Conservation (phyloP, 2,329 filamentous ascomycete species). For the Chalara sp. region DNA sequence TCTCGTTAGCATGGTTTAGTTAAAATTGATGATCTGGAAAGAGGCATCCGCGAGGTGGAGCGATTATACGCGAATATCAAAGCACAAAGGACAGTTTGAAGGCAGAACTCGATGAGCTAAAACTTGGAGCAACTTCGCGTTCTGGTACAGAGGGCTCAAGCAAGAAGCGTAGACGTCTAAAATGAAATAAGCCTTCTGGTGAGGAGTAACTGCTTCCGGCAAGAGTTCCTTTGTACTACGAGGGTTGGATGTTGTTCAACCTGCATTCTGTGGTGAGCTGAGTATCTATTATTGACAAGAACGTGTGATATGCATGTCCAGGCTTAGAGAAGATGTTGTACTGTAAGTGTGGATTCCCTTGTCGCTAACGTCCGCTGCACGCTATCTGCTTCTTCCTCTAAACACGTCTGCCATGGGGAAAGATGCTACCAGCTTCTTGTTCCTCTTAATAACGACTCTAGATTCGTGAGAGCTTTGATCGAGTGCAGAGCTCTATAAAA, state of each 20-base stretch:
- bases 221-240: background rate
- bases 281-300: background rate
- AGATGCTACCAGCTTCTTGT: no score
- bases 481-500: no score
- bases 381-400: no score
- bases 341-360: background rate
- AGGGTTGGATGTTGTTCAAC: background rate
- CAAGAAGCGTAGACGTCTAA: constrained; percentile 4
- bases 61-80: constrained; percentile 3
- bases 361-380: no score
- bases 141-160: constrained; percentile 4
- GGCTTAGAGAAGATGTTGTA: background rate
- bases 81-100: constrained; percentile 3
- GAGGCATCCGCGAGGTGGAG: constrained; percentile 2
- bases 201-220: background rate
- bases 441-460: no score
- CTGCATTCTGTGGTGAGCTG: background rate
- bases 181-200: background rate
- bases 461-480: no score
- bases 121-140: background rate
- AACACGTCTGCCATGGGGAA: no score
- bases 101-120: background rate
- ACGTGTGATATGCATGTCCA: background rate
- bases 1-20: constrained; percentile 1
- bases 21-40: constrained; percentile 4